These are phyloP conservation scores for Suhomyces kilbournensis DNA, from an alignment of 805 yeast species.

Conservation along the genomic window DNA sequence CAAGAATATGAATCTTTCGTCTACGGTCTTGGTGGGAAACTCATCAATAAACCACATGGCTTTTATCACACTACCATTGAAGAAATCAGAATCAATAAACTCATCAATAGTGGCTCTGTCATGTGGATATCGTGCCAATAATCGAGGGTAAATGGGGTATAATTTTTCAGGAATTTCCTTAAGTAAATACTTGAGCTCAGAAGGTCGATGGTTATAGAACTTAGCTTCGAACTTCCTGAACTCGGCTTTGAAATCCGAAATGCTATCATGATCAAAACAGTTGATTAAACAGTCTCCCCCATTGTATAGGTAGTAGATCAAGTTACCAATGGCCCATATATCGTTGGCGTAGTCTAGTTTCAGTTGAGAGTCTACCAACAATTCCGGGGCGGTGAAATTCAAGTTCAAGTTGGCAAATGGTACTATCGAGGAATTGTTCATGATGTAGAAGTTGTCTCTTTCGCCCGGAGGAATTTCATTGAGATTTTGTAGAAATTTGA, in stretches of 20 bases:
- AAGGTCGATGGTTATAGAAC: constrained; percentile 37
- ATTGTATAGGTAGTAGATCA: constrained; percentile 69
- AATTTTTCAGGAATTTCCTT: constrained; percentile 58
- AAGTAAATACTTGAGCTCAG: constrained; percentile 43
- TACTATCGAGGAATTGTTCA: constrained; percentile 70
- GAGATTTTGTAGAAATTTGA: constrained; percentile 47
- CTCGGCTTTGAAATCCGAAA: constrained; percentile 59
- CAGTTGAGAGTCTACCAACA: constrained; percentile 54
- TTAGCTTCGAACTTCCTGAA: constrained; percentile 45
- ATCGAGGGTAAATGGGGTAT: constrained; percentile 45
- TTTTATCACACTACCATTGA: constrained; percentile 79
- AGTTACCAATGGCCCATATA: constrained; percentile 77
- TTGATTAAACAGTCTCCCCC: constrained; percentile 42
- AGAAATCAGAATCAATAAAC: constrained; percentile 68
- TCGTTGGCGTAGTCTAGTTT: constrained; percentile 66
- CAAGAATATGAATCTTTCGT: constrained; percentile 68
- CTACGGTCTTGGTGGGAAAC: constrained; percentile 65
- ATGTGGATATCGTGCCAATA: constrained; percentile 56
- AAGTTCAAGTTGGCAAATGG: constrained; percentile 75
- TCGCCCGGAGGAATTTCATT: constrained; percentile 47
- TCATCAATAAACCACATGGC: constrained; percentile 82
- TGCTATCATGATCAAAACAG: constrained; percentile 46
- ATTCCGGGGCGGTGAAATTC: constrained; percentile 82
- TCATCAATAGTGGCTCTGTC: constrained; percentile 61
- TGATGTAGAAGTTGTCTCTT: constrained; percentile 58